Percentiles rank a stretch among this genome's conserved stretches.
These are phyloP conservation scores for Gloeopeniophorella convolvens DNA, from an alignment of 768 basidiomycete genomes.

Conservation along the genomic window DNA sequence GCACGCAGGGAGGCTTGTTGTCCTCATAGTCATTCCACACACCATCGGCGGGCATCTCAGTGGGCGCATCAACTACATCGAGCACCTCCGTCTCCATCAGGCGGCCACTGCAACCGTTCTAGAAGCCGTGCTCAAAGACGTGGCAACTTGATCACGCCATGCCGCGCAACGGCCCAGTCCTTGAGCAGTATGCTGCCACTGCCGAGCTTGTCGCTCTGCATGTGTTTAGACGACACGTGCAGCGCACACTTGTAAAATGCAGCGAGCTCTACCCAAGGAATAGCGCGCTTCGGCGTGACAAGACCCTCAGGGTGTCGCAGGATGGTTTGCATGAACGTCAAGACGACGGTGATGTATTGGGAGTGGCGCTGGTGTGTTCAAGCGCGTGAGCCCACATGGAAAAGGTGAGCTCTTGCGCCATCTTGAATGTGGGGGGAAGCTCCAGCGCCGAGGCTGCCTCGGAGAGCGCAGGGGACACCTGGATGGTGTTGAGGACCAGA, in stretches of 20 bases:
- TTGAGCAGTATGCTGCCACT: constrained; percentile 52
- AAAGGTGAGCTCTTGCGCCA: constrained; percentile 76
- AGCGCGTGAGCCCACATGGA: constrained; percentile 69
- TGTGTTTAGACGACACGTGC: constrained; percentile 36
- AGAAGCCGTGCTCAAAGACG: constrained; percentile 91
- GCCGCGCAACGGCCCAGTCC: constrained; percentile 92
- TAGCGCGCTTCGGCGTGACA: constrained; percentile 57
- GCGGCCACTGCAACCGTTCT: constrained; percentile 48
- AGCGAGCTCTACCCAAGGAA: constrained; percentile 82
- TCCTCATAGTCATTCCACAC: constrained; percentile 76
- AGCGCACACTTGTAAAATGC: constrained; percentile 57
- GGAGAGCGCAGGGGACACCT: constrained; percentile 30
- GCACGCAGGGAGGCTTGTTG: constrained; percentile 31
- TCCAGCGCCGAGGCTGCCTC: constrained; percentile 25
- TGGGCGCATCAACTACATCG: constrained; percentile 65
- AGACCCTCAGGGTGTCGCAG: constrained; percentile 58
- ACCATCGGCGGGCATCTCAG: constrained; percentile 61
- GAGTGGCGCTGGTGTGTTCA: constrained; percentile 51
- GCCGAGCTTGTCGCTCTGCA: constrained; percentile 7
- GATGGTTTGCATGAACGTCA: constrained; percentile 84
- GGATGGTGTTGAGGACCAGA: constrained; percentile 23
- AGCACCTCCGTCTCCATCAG: constrained; percentile 50
- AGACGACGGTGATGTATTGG: constrained; percentile 83
- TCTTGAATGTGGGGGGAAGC: constrained; percentile 57
- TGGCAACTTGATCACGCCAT: constrained; percentile 93